A percentile compares a stretch with the other conserved stretches of the same genome.
phyloP scores from a whole-genome alignment of 257 asterid genomes.

The Nyctanthes arbortristis region DNA sequence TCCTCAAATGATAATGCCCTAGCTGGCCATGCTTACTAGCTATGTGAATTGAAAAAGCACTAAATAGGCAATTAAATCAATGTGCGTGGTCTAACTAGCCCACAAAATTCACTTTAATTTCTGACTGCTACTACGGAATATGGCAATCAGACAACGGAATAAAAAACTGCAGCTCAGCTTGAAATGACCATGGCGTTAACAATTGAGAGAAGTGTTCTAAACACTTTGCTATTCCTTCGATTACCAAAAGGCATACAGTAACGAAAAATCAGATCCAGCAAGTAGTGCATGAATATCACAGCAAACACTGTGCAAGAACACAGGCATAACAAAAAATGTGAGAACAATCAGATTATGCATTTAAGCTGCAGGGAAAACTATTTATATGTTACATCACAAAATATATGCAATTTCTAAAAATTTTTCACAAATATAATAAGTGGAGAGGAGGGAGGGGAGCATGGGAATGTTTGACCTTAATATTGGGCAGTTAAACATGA shows the following conservation, averaged over 20 bases:
- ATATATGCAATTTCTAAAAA: neutral
- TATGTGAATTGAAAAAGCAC: neutral
- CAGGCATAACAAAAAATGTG: neutral
- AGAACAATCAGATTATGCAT: neutral
- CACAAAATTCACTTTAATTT: neutral
- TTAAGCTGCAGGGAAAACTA: neutral
- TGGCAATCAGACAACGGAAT: neutral
- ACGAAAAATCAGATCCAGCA: neutral
- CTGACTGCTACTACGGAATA: neutral
- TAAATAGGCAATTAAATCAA: neutral
- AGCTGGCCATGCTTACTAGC: neutral
- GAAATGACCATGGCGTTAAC: neutral
- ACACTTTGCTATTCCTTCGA: neutral
- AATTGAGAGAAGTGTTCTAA: neutral
- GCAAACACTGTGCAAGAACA: neutral
- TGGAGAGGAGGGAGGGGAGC: neutral
- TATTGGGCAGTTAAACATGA: neutral
- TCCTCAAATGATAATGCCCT: neutral
- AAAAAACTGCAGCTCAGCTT: neutral
- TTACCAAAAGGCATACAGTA: neutral
- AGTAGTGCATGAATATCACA: neutral
- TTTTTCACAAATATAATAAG: neutral
- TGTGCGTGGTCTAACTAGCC: neutral
- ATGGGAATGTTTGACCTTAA: neutral
- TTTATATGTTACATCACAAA: neutral